Evolutionary conservation across 2,329 filamentous ascomycete genomes (phyloP), one percentile per base, ranked within the genome.

Genomic region (Epichloe gansuensis): DNA sequence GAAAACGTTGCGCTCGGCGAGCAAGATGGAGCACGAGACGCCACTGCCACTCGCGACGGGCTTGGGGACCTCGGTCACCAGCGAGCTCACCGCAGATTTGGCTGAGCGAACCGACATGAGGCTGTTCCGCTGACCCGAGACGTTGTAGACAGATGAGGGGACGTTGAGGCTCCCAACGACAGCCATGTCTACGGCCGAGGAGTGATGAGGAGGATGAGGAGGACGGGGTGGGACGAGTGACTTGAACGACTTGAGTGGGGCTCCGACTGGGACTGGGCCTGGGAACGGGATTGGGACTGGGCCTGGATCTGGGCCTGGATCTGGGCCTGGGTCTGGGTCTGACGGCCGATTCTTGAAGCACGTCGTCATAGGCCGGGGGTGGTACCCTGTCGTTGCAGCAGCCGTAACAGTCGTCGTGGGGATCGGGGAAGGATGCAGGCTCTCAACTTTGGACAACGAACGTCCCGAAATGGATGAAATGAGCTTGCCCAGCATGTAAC

Each of bases 1-100:
- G 62, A 88, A 93, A 25, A 93, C 72, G 54, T 85, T 84, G n/a
- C 86, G 86, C 65, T 93, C 88, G 31, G 86, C 86, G 42, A 93
- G 72, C 31, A 85, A 71, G 46, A 93, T 86, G 34, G 82, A 85
- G 61, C 88, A 85, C 25, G 77, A 77, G 23, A 93, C 76, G 45
- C 87, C 87, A 65, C 86, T 88, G 47, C 85, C 87, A 15, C 83
- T 82, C 12, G 86, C 86, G n/a, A 91, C 74, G 1, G 88, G 87
- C 68, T 90, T 88, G n/a, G 75, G 72, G 1, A 81, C 61, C 58
- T 81, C 78, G 35, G 74, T 71, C n/a, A 80, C 73, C 12, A 69
- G 63, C 3, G 76, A 75, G 55, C 69, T 76, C 56, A 78, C 67
- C 37, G 72, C 68, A 52, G 67, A 72, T 62, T 82, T 82, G 48